Evolutionary conservation across 2,329 filamentous ascomycete genomes (phyloP), one percentile per base, ranked within the genome.

Genomic region (Pseudogymnoascus pannorum): DNA sequence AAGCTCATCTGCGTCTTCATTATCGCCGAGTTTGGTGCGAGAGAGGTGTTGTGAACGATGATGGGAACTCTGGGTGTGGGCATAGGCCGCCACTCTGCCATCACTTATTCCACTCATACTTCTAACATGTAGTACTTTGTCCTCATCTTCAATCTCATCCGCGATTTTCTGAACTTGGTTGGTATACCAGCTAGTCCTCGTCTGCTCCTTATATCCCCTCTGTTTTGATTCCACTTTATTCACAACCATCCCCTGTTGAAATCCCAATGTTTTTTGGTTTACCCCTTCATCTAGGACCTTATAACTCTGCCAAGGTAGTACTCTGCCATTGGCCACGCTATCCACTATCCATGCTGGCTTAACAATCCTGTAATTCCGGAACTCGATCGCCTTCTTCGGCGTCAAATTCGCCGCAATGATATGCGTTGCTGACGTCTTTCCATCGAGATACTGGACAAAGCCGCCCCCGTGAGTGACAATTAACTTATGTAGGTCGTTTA

Each of bases 331-430:
- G 62, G 84, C 80, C 51, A 97, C 84, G 64, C 92, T 97, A 68
- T 99, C 93, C 12, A 91, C 87, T 2, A 99, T 84, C 94, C 94
- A 99, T 18, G 91, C 87, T 0, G 94, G 94, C 73, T 94, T 96
- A 58, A 97, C 94, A 36, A 99, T 90, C 51, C 93, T 86, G 73
- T 97, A 97, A 66, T 84, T 86, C 60, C 80, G 83, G 70, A 96
- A 97, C 66, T 99, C 94, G 60, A 93, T 84, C 26, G 86, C 86
- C 74, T 99, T 99, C 76, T 97, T 97, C 0, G 91, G 92, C 0
- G 94, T 94, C 20, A 99, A 78, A 60, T 85, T 88, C 59, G 91
- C 93, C 3, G 93, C 92, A 68, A 99, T 92, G 67, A 99, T 96
- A 72, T 99, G 93, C 0, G 95, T 99, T 0, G 92, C 93, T 72